Base-by-base conservation (phyloP, 192 early-diverging fungal genomes). In the Coemansia sp. region DNA sequence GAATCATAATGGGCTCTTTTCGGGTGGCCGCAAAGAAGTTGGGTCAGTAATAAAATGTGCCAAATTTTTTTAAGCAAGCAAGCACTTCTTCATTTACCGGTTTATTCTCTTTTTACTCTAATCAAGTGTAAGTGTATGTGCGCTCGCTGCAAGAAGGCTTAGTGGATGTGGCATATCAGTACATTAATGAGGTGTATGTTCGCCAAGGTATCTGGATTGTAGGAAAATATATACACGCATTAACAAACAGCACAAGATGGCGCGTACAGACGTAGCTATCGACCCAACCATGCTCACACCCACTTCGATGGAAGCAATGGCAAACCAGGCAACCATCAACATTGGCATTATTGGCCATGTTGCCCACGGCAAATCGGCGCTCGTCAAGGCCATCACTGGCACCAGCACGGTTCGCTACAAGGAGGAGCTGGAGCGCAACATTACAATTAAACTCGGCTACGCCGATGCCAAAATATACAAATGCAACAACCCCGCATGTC, bases 381-480 rank as follows among this genome's bases (percentile, higher is more conserved):
- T 39, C 7, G 38, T 39, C 38, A 14, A 17, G 5, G 14, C 17
- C 3, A 3, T 39, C 2, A 39, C 38, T n/a, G 38, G 38, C n/a
- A 19, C 19, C 4, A 39, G 19, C 38, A 39, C 38, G 15, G 19
- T 39, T 6, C 36, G 36, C n/a, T 39, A 17, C 36, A 39, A 39
- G 17, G 17, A 39, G 7, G 36, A 39, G 14, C 17, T 14, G 6
- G 36, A 39, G 14, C 36, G 36, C 15, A 39, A 51, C 50, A 98
- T 97, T 83, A 98, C 95, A 45, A 98, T 98, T 76, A 97, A 94
- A 77, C 82, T 98, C 31, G 95, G 95, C 44, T 98, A 98, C 64
- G 94, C 95, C 44, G 95, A 98, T 59, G 94, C 95, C 52, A 98
- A 98, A 87, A 93, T 98, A 41, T 98, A 93, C 84, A 97, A 97